Evolutionary conservation across 148 eudicot species (phyloP).

Genomic region (Simmondsia chinensis): DNA sequence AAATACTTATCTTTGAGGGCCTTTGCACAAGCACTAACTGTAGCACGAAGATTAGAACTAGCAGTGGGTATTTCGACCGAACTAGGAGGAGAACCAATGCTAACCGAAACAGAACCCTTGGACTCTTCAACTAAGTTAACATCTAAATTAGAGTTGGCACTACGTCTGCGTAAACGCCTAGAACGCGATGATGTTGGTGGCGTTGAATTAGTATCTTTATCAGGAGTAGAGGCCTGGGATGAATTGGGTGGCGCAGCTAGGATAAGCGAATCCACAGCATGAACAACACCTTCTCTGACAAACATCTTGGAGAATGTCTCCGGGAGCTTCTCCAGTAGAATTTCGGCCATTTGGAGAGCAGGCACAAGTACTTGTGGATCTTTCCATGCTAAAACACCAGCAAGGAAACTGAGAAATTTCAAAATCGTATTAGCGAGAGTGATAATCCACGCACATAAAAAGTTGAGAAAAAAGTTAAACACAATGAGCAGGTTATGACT

Average conservation of each 20-base stretch:
- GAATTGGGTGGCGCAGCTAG: constrained; percentile 31
- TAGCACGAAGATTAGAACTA: constrained; percentile 55
- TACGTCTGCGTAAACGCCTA: constrained; percentile 69
- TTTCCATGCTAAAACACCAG: constrained; percentile 97
- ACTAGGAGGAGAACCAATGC: constrained; percentile 64
- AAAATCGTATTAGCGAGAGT: neutral
- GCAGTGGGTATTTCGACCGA: constrained; percentile 41
- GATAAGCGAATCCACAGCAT: constrained; percentile 82
- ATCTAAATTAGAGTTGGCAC: constrained; percentile 51
- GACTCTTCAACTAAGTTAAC: constrained; percentile 49
- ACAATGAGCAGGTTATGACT: no score
- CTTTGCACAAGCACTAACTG: constrained; percentile 73
- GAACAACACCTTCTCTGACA: constrained; percentile 94
- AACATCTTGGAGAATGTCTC: constrained; percentile 86
- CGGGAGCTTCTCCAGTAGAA: constrained; percentile 93
- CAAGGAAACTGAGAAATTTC: constrained; percentile 55
- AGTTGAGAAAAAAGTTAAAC: no score
- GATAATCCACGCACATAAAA: no score
- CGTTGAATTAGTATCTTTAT: constrained; percentile 65
- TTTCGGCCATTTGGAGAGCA: constrained; percentile 94
- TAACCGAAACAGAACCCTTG: constrained; percentile 36
- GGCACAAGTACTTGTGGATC: constrained; percentile 96
- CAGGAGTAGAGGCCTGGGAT: constrained; percentile 34
- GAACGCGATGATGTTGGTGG: constrained; percentile 70
- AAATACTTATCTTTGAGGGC: constrained; percentile 80